These are phyloP conservation scores for Cyberlindnera lachancei DNA, from an alignment of 805 yeast genomes.

Conservation along the genomic window DNA sequence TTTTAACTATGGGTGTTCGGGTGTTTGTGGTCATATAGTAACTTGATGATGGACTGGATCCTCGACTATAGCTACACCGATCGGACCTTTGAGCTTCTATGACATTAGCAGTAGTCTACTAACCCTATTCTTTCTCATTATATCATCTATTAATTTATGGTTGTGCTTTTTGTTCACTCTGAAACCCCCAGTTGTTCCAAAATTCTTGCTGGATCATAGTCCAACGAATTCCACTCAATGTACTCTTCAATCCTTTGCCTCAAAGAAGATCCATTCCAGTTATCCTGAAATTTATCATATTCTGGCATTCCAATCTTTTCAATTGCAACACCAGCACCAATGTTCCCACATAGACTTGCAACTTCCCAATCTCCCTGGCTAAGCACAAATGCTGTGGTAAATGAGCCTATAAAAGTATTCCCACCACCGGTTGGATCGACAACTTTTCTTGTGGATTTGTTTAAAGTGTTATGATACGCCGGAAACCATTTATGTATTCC, in stretches of 20 bases:
- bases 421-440: slow-evolving; percentile 96
- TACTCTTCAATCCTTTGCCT: slow-evolving; percentile 39
- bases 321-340: slow-evolving; percentile 76
- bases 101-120: too few relatives aligned
- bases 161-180: not conserved
- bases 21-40: too few relatives aligned
- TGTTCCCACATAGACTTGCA: slow-evolving; percentile 60
- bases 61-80: too few relatives aligned
- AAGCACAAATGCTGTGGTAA: slow-evolving; percentile 52
- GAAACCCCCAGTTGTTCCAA: not conserved
- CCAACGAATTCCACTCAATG: slow-evolving; percentile 16
- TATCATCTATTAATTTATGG: too few relatives aligned
- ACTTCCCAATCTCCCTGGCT: slow-evolving; percentile 38
- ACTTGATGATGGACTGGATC: too few relatives aligned
- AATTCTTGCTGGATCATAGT: slow-evolving; percentile 2
- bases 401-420: slow-evolving; percentile 80
- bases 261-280: slow-evolving; percentile 56
- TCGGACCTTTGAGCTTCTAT: too few relatives aligned
- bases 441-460: slow-evolving; percentile 33
- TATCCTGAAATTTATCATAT: slow-evolving; percentile 24
- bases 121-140: too few relatives aligned
- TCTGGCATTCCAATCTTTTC: slow-evolving; percentile 74
- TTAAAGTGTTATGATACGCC: slow-evolving; percentile 55
- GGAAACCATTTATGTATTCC: slow-evolving; percentile 44
- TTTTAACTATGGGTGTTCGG: too few relatives aligned